Evolutionary conservation across 2,329 filamentous ascomycete species (phyloP), one percentile per base, ranked within the genome.

Genomic region (Stromatinia cepivora): DNA sequence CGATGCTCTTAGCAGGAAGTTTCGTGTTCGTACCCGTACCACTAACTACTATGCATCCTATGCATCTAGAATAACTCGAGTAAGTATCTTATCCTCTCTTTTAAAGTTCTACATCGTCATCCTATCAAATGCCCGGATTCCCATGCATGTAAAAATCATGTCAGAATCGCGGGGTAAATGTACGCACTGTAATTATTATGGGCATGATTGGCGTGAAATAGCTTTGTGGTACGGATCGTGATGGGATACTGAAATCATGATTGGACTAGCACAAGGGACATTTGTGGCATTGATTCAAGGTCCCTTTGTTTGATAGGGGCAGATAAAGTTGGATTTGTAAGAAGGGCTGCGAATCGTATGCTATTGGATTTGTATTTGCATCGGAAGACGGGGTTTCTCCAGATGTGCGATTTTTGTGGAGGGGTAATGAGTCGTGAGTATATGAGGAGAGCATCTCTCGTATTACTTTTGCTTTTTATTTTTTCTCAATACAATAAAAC

Each of bases 381-480:
- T 56, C 39, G 39, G 53, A 34, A 56, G 53, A 31, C 36, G 22
- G 22, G 22, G 54, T 58, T 58, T 58, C 39, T 15, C 39, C 13
- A 28, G 20, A 48, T 45, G 28, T 28, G 34, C 13, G 17, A 11
- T 58, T n/a, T 39, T 39, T 13, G 31, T 58, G 56, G 36, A 58
- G 25, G 42, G 17, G 28, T 42, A 13, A 22, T 3, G 53, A 22
- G 53, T 28, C 7, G 22, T n/a, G 39, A n/a, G 58, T 62, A 62
- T 62, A 62, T 62, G 45, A 62, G 28, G 42, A 62, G 58, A 34
- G 28, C 9, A 34, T 48, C 36, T n/a, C 58, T 62, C 58, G 17
- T 17, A 7, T 7, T 0, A 4, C 31, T 48, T 36, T 25, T 0
- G 0, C 17, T 17, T 17, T 0, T n/a, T 15, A 6, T 34, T 0